Evolutionary conservation across 2,329 filamentous ascomycete species (phyloP), one percentile per base, ranked within the genome.

Genomic region (Pyrenochaeta sp.): DNA sequence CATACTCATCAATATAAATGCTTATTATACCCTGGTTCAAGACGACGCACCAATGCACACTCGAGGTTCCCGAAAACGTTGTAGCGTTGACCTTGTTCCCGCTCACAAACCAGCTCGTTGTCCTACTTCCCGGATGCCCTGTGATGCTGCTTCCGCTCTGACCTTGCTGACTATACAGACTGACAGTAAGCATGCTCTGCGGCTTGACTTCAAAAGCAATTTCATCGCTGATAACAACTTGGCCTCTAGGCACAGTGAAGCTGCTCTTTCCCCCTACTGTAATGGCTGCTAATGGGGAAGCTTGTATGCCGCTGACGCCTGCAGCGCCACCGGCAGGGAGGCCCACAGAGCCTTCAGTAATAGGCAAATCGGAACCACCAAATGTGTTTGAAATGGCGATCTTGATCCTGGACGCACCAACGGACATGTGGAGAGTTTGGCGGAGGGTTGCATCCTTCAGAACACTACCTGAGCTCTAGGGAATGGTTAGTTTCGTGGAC

Each of bases 311-410:
- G 34, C 81, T 79, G 0, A 82, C 80, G 5, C 86, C 87, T 9
- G 85, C 82, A 3, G 80, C 80, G 43, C 84, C 84, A 30, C 83
- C 83, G 6, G 77, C 68, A 0, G 88, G 83, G 0, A 88, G 76
- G 0, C 86, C 85, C 2, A 91, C 73, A 0, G 86, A 85, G 0
- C 85, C 85, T 1, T 82, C 81, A 0, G 85, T 87, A 61, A 91
- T 85, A 37, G 85, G 82, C 2, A 91, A 78, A 58, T 86, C 83
- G 36, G 82, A 85, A 1, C 80, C 72, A 1, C 89, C 88, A 60
- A 91, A 90, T 0, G 83, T 85, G 68, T 91, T 91, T 42, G 87
- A 89, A 37, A 91, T 79, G 37, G 85, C 84, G 40, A 91, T 76
- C 13, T 88, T 85, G 61, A 90, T 82, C n/a, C 85, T 81, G 1